phyloP scores from a whole-genome alignment of 768 basidiomycete genomes.

The Albatrellus ellisii region DNA sequence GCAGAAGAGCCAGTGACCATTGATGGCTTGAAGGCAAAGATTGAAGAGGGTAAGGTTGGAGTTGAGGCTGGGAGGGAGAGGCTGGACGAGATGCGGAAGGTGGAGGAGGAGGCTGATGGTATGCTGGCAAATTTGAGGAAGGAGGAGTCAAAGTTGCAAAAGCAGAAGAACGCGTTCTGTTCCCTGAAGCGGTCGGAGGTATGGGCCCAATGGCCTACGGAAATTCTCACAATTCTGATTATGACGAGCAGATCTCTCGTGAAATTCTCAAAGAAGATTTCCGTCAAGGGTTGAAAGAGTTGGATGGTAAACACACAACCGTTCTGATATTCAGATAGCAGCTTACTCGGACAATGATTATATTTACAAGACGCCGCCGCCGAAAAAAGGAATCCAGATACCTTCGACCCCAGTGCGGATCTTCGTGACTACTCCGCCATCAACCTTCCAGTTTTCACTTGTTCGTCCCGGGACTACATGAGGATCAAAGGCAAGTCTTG shows the following conservation, averaged over 20 bases:
- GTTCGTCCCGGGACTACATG: slow-evolving; percentile 48
- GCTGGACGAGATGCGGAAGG: slow-evolving; percentile 25
- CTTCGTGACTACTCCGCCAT: slow-evolving; percentile 46
- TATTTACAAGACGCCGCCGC: slow-evolving; percentile 34
- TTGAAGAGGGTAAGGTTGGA: slow-evolving; percentile 26
- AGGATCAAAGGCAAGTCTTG: slow-evolving; percentile 32
- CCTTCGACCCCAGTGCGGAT: slow-evolving; percentile 38
- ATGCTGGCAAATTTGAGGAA: slow-evolving; percentile 27
- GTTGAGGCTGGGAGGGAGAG: slow-evolving; percentile 28
- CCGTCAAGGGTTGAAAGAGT: slow-evolving; percentile 40
- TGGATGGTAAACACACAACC: slow-evolving; percentile 31
- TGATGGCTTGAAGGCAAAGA: slow-evolving; percentile 31
- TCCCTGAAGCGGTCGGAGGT: slow-evolving; percentile 45
- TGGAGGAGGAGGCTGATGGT: slow-evolving; percentile 30
- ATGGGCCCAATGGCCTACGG: background rate
- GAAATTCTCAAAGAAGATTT: slow-evolving; percentile 49
- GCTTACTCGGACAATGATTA: background rate
- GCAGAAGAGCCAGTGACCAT: slow-evolving; percentile 30
- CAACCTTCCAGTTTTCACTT: slow-evolving; percentile 49
- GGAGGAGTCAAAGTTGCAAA: slow-evolving; percentile 19
- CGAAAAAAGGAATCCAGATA: slow-evolving; percentile 41
- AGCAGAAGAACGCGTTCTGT: slow-evolving; percentile 50
- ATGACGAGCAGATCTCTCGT: slow-evolving; percentile 30
- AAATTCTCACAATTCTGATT: slow-evolving; percentile 1
- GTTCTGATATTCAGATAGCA: slow-evolving; percentile 7